phyloP scores from a whole-genome alignment of 2,329 filamentous ascomycete species.

The Coniochaeta sp. region DNA sequence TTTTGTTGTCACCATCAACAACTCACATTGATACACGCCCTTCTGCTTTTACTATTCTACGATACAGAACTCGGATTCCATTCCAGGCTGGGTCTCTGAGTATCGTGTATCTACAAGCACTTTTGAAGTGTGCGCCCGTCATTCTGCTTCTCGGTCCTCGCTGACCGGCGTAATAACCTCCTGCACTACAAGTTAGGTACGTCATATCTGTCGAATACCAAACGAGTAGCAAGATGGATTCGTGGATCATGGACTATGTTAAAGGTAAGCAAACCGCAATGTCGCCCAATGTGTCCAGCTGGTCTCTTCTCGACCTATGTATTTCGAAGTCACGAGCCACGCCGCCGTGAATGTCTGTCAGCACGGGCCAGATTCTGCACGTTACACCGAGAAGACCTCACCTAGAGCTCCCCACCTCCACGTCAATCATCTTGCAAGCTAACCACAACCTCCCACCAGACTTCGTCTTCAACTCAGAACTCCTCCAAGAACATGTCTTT shows the following conservation, averaged over 20 bases:
- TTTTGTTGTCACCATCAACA: no score
- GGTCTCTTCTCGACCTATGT: neutral
- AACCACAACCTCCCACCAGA: constrained; percentile 8
- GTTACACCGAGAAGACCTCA: neutral
- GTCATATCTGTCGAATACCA: neutral
- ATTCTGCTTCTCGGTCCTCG: no score
- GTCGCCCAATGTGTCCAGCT: neutral
- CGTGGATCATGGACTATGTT: neutral
- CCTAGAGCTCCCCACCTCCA: neutral
- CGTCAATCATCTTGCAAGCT: neutral
- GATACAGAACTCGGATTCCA: no score
- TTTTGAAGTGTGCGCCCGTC: no score
- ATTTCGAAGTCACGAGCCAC: neutral
- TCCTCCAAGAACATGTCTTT: constrained; percentile 41
- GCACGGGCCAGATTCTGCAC: neutral
- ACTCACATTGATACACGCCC: neutral
- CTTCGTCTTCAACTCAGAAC: constrained; percentile 32
- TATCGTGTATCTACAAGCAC: no score
- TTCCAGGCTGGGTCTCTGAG: no score
- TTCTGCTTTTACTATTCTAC: no score
- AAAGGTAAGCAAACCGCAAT: neutral
- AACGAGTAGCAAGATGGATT: neutral
- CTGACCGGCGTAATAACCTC: no score
- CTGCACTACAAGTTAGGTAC: no score
- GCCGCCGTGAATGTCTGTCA: neutral